These are phyloP conservation scores for Crepidotus variabilis DNA, from an alignment of 768 basidiomycete species.

Conservation along the genomic window DNA sequence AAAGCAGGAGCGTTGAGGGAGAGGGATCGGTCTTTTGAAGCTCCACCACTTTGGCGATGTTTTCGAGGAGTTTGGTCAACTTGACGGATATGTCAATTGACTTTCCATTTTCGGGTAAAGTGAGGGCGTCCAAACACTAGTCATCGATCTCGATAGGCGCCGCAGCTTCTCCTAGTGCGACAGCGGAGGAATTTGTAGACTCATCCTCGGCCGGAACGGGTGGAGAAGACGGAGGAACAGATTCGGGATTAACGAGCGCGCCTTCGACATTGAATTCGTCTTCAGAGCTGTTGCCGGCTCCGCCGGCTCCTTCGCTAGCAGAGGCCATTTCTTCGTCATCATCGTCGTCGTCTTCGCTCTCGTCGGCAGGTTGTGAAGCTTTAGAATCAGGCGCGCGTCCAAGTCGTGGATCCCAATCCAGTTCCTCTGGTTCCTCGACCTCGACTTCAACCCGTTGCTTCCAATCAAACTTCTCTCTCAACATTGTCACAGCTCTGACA, in stretches of 20 bases:
- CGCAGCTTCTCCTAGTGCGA: background rate
- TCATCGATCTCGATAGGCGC: conserved; percentile 1
- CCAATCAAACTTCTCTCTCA: conserved; percentile 81
- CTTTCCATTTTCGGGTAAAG: conserved; percentile 10
- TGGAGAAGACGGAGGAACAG: conserved; percentile 12
- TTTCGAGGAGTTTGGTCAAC: background rate
- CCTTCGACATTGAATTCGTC: conserved; percentile 29
- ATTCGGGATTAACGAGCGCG: conserved; percentile 24
- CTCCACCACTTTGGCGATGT: background rate
- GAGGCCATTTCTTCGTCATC: conserved; percentile 19
- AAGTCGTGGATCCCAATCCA: conserved; percentile 63
- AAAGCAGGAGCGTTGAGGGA: background rate
- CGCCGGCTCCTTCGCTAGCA: conserved; percentile 16
- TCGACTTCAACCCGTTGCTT: conserved; percentile 76
- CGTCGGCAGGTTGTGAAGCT: conserved; percentile 25
- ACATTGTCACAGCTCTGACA: conserved; percentile 72
- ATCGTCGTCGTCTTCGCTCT: conserved; percentile 24
- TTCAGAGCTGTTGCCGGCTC: conserved; percentile 23
- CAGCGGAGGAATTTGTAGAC: background rate
- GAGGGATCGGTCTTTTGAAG: background rate
- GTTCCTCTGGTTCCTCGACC: conserved; percentile 74
- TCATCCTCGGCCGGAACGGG: conserved; percentile 10
- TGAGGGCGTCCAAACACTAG: background rate
- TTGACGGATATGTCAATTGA: conserved; percentile 8
- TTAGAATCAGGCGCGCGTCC: conserved; percentile 22